Conservation (phyloP, 345 rosid genomes). For the Gossypium thurberi region DNA sequence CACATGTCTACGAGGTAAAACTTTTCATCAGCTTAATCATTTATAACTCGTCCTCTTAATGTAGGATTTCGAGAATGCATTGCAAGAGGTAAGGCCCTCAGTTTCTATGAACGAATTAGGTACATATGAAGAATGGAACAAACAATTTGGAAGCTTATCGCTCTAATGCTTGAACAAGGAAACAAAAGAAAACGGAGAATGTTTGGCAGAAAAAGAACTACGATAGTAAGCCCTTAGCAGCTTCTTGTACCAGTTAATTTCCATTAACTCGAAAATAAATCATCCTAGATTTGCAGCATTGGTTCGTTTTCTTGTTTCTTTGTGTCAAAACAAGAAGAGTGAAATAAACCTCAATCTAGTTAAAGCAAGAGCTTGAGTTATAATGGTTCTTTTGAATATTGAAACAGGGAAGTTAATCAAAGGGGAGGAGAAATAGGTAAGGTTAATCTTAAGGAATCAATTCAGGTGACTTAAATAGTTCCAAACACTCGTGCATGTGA, state of each 20-base stretch:
- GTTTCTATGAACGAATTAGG: conserved; percentile 79
- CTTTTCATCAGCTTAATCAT: background rate
- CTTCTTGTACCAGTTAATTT: too few relatives aligned
- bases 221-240: too few relatives aligned
- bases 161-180: conserved; percentile 23
- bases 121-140: conserved; percentile 76
- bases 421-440: background rate
- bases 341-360: background rate
- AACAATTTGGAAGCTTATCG: conserved; percentile 81
- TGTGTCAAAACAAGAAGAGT: background rate
- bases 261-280: too few relatives aligned
- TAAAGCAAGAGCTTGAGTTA: background rate
- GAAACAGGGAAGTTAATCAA: background rate
- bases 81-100: conserved; percentile 91
- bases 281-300: background rate
- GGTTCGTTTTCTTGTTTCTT: background rate
- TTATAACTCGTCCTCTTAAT: background rate
- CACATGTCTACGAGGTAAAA: background rate
- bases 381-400: background rate
- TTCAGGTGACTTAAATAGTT: conserved; percentile 2
- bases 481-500: conserved; percentile 5
- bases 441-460: background rate
- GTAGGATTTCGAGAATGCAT: conserved; percentile 18
- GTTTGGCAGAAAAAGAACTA: too few relatives aligned
- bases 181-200: background rate